Conservation (phyloP, 805 yeast species). For the Lachancea kluyveri region DNA sequence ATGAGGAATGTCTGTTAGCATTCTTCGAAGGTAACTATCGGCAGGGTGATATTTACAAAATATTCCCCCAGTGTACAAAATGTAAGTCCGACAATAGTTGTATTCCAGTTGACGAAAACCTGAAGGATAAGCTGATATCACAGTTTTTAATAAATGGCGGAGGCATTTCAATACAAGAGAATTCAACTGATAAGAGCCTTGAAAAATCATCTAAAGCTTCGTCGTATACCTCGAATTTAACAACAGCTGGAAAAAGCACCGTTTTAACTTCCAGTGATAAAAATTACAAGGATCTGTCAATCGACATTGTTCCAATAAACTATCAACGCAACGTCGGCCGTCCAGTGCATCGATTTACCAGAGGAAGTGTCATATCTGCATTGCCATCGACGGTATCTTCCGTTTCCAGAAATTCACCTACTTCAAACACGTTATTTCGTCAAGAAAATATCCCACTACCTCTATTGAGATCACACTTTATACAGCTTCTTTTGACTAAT, state of each 20-base stretch:
- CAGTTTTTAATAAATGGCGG: constrained; percentile 7
- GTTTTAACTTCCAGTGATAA: too few relatives aligned
- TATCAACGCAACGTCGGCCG: too few relatives aligned
- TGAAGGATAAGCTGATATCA: constrained; percentile 25
- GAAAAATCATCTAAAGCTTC: too few relatives aligned
- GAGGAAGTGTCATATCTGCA: constrained; percentile 12
- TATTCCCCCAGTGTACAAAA: constrained; percentile 25
- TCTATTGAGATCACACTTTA: constrained; percentile 20
- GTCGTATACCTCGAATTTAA: too few relatives aligned
- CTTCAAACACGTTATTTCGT: too few relatives aligned
- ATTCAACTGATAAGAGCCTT: too few relatives aligned
- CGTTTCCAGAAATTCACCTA: constrained; percentile 5
- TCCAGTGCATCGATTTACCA: too few relatives aligned
- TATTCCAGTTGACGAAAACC: constrained; percentile 23
- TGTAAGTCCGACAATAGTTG: constrained; percentile 21
- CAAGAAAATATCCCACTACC: constrained; percentile 13
- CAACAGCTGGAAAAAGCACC: too few relatives aligned
- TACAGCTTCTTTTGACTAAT: constrained; percentile 17
- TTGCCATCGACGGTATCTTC: constrained; percentile 13
- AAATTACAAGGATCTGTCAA: too few relatives aligned
- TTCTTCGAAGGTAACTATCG: constrained; percentile 26
- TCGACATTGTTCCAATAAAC: too few relatives aligned
- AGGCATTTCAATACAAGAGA: too few relatives aligned
- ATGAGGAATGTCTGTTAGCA: constrained; percentile 50
- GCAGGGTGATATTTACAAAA: constrained; percentile 14